Base-by-base conservation (phyloP, 805 yeast species). In the Candida golubevii region DNA sequence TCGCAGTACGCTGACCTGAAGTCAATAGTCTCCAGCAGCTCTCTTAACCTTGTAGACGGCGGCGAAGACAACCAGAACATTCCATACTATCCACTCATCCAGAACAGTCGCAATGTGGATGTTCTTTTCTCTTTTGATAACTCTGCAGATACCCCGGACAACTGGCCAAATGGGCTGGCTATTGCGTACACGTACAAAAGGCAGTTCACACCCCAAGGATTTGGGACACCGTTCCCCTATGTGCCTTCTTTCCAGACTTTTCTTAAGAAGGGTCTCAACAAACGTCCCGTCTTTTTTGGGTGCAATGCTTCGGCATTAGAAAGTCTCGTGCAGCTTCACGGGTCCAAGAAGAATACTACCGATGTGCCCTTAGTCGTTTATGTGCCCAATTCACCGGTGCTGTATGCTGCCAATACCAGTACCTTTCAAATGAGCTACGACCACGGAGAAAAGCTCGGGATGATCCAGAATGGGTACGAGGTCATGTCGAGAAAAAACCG, bases 1-100 rank as follows among this genome's bases (percentile, higher is more conserved):
- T 58, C 67, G 6, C 64, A 57, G 53, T 71, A 72, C 38, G 62
- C 62, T 13, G 38, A 57, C 8, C 57, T 66, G 11, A 58, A 62
- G 1, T 46, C 70, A 14, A 69, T 82, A 42, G 36, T 44, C 6
- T 30, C 33, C 3, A 60, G 73, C 38, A 69, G 69, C 5, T 61
- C 71, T 23, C 66, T 85, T 35, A 75, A 67, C 55, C 68, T 86
- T 47, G 88, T 79, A 28, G 95, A 86, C 58, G 95, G 95, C 35
- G 95, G 93, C 29, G 88, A 82, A 60, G 91, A 85, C 59, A 44
- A 72, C 8, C 88, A 84, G 61, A 84, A 84, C 55, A 70, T 86
- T 13, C 93, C 95, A 0, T 61, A 83, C 33, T 66, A 74, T 28
- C 87, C 91, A 2, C 69, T 86, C 40, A 55, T 84, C 26, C 84